A percentile compares a stretch with the other conserved stretches of the same genome.
Evolutionary conservation across 371 early-diverging fungal genomes (phyloP).

Genomic region (Polyrhizophydium stewartii): DNA sequence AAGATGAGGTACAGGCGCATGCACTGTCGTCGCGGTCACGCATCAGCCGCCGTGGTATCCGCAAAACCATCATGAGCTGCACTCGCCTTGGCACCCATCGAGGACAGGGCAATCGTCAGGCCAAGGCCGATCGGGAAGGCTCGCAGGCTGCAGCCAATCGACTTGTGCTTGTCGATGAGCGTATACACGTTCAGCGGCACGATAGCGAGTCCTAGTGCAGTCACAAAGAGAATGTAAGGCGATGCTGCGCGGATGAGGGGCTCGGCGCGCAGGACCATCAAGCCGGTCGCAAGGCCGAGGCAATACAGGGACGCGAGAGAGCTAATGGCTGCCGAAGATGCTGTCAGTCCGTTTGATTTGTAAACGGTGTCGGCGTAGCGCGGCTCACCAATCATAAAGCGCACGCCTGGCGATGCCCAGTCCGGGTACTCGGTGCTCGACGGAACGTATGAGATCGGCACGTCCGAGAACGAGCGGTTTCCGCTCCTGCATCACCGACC

Average conservation of each 20-base stretch:
- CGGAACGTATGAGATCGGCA: conserved; percentile 1
- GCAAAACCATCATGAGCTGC: no score
- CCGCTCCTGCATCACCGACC: neutral
- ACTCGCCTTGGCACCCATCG: neutral
- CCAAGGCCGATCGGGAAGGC: neutral
- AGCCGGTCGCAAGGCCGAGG: neutral
- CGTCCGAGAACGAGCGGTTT: neutral
- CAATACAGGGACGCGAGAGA: neutral
- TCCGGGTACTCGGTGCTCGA: no score
- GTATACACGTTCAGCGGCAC: neutral
- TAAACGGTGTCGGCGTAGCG: neutral
- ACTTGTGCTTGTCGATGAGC: neutral
- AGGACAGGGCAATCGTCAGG: neutral
- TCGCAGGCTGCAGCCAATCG: neutral
- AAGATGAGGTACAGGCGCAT: no score
- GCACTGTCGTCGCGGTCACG: no score
- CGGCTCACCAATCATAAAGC: neutral
- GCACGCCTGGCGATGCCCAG: no score
- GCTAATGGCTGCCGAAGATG: neutral
- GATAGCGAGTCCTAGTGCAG: neutral
- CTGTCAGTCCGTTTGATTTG: neutral
- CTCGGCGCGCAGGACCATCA: neutral
- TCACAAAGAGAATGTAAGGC: neutral
- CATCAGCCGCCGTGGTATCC: no score
- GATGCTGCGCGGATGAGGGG: neutral